Base-by-base conservation (phyloP, 148 eudicot genomes). In the Talinum fruticosum region DNA sequence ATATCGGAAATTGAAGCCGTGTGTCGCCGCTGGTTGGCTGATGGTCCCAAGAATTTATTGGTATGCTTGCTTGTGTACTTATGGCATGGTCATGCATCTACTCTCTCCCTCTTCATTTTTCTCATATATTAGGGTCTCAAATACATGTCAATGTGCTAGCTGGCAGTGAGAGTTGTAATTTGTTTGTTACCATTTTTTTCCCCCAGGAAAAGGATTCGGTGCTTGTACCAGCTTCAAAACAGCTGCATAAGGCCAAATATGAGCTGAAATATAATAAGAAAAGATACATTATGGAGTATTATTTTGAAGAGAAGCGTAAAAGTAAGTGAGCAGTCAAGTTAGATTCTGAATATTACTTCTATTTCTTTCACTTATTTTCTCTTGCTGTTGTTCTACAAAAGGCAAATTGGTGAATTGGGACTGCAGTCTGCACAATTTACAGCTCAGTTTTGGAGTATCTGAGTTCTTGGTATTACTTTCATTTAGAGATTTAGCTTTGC, bases 1-100 rank as follows among this genome's bases (percentile, higher is more conserved):
- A 95, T 95, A 74, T 95, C 98, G 66, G 94, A 92, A 79, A 92
- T 95, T 53, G 98, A 95, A 87, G 97, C 97, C 0, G 91, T 91
- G 51, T 92, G 94, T 83, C 89, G 99, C n/a, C 97, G 89, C 26
- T 95, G 99, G 97, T 82, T 93, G 86, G 93, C 93, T 44, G 90
- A 90, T 87, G 99, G 97, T 45, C 86, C 92, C 26, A 86, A 85
- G 70, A 90, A 87, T 82, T 85, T 91, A 80, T 66, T 89, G 97
- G 99, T 95, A 91, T 68, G 79, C 59, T 26, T 49, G 23, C 75
- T 37, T 79, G 5, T 57, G 54, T 68, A 59, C 16, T 53, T 65
- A 35, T 37, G 36, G 7, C 41, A 33, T 66, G 36, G 41, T 26
- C 24, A 15, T 45, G 21, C 35, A 30, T 44, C 24, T 66, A 29